phyloP scores from a whole-genome alignment of 2,329 filamentous ascomycete species.

The Teratosphaeria epicoccoides region DNA sequence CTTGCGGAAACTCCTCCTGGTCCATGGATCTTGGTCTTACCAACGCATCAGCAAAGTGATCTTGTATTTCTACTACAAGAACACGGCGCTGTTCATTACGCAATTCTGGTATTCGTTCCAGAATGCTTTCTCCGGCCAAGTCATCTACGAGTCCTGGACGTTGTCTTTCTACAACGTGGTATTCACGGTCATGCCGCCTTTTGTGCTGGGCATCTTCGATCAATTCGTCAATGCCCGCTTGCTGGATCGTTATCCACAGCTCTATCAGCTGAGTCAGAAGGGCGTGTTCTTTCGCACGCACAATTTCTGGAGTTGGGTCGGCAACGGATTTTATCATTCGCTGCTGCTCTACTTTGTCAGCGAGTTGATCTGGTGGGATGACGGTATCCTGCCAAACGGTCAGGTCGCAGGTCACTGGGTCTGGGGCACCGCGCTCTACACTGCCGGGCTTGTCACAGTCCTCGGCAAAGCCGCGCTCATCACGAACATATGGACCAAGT shows the following conservation, averaged over 20 bases:
- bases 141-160: slow-evolving; percentile 99
- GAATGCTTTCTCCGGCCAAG: slow-evolving; percentile 93
- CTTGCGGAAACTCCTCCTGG: slow-evolving; percentile 82
- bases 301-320: slow-evolving; percentile 86
- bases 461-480: slow-evolving; percentile 90
- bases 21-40: slow-evolving; percentile 96
- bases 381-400: slow-evolving; percentile 69
- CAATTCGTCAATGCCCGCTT: slow-evolving; percentile 93
- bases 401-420: slow-evolving; percentile 89
- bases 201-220: slow-evolving; percentile 92
- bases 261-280: slow-evolving; percentile 86
- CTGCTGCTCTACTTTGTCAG: slow-evolving; percentile 81
- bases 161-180: slow-evolving; percentile 99
- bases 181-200: slow-evolving; percentile 86
- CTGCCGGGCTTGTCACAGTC: slow-evolving; percentile 82
- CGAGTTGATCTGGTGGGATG: slow-evolving; percentile 69
- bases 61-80: slow-evolving; percentile 98
- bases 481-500: slow-evolving; percentile 98
- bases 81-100: slow-evolving; percentile 96
- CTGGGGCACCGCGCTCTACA: slow-evolving; percentile 93
- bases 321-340: slow-evolving; percentile 92
- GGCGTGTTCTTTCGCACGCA: slow-evolving; percentile 89
- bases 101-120: slow-evolving; percentile 98
- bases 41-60: slow-evolving; percentile 95
- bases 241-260: slow-evolving; percentile 87